A percentile compares a stretch with the other conserved stretches of the same genome.
These are phyloP conservation scores for Kockovaella imperatae DNA, from an alignment of 768 basidiomycete species.

Conservation along the genomic window DNA sequence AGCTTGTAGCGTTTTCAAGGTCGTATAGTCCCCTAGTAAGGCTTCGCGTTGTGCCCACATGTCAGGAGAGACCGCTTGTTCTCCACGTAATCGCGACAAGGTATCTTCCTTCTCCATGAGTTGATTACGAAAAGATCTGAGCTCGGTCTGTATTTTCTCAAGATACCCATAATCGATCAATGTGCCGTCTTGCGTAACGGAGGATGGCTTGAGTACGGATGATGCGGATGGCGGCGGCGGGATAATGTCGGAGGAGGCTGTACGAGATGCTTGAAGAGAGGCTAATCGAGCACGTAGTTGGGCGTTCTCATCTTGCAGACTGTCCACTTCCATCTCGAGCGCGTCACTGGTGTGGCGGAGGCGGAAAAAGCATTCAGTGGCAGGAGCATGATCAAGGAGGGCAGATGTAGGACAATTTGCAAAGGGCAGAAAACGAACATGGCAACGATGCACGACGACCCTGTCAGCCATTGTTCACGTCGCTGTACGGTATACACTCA, in stretches of 20 bases:
- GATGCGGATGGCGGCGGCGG: background rate
- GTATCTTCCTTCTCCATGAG: conserved; percentile 15
- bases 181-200: background rate
- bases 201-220: background rate
- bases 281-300: conserved; percentile 27
- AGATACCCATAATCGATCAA: conserved; percentile 24
- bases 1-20: conserved; percentile 9
- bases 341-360: conserved; percentile 8
- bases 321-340: conserved; percentile 26
- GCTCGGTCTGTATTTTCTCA: conserved; percentile 17
- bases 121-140: conserved; percentile 7
- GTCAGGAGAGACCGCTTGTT: background rate
- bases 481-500: conserved; percentile 14
- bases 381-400: too few species aligned
- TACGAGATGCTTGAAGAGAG: conserved; percentile 12
- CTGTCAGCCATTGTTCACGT: background rate
- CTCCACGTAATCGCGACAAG: conserved; percentile 1
- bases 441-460: too few species aligned
- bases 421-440: too few species aligned
- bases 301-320: conserved; percentile 37
- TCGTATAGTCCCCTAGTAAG: conserved; percentile 6
- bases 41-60: conserved; percentile 6
- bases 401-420: too few species aligned
- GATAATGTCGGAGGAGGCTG: background rate
- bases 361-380: too few species aligned